These are phyloP conservation scores for Suillus brevipes DNA, from an alignment of 768 basidiomycete genomes.

Conservation along the genomic window DNA sequence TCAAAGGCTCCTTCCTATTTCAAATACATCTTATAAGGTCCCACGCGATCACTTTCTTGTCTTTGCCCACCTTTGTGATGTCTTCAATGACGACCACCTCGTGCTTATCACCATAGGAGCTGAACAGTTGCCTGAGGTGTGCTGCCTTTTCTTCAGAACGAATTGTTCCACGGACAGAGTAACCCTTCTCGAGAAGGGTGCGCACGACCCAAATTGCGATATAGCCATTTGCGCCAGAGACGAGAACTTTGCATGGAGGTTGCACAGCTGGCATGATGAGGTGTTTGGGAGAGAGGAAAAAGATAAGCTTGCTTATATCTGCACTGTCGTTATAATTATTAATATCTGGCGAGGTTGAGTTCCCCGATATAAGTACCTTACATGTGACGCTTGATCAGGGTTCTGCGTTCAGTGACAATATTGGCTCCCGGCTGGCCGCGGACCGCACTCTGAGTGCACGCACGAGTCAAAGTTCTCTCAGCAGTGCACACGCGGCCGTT, in stretches of 20 bases:
- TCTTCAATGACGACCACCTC: slow-evolving; percentile 70
- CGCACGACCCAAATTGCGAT: slow-evolving; percentile 56
- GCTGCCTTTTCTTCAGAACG: slow-evolving; percentile 60
- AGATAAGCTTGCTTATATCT: background rate
- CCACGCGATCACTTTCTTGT: background rate
- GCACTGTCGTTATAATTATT: background rate
- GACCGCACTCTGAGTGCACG: background rate
- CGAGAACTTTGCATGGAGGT: slow-evolving; percentile 30
- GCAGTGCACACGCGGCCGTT: background rate
- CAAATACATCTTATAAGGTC: background rate
- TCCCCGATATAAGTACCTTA: background rate
- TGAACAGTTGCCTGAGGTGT: slow-evolving; percentile 55
- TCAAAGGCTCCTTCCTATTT: slow-evolving; percentile 68
- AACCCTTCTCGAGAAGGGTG: slow-evolving; percentile 59
- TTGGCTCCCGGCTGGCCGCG: background rate
- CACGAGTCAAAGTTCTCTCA: background rate
- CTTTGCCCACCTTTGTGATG: slow-evolving; percentile 50
- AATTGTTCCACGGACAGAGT: slow-evolving; percentile 64
- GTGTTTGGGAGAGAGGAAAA: background rate
- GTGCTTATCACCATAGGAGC: slow-evolving; percentile 54
- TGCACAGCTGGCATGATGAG: slow-evolving; percentile 26
- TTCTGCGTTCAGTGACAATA: background rate
- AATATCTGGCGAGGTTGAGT: background rate
- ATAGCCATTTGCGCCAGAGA: slow-evolving; percentile 31
- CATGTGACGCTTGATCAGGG: background rate